phyloP scores from a whole-genome alignment of 78 protist species.

The Creolimax fragrantissima region DNA sequence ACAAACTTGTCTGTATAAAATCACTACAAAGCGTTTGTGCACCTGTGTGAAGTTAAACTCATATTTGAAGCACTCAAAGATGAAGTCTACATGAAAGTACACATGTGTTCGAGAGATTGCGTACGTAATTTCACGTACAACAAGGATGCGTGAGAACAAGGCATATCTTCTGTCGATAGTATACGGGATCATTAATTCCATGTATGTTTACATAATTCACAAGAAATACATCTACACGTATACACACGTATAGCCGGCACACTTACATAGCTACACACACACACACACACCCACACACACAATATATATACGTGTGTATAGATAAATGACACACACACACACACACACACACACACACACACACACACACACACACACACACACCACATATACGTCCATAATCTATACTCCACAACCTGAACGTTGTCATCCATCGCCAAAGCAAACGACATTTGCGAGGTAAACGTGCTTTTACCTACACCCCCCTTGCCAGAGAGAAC shows the following conservation, averaged over 20 bases:
- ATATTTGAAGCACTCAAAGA: too few relatives aligned
- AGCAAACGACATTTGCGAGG: conserved; percentile 80
- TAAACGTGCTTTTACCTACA: conserved; percentile 92
- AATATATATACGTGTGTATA: background rate
- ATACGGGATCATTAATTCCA: too few relatives aligned
- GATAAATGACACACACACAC: background rate
- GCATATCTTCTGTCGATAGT: too few relatives aligned
- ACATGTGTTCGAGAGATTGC: too few relatives aligned
- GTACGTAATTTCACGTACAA: too few relatives aligned
- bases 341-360: background rate
- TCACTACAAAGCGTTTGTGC: too few relatives aligned
- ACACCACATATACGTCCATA: background rate
- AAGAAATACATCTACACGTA: background rate
- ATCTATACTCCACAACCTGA: background rate
- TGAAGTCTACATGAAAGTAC: too few relatives aligned
- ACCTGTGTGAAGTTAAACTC: too few relatives aligned
- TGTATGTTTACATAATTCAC: too few relatives aligned
- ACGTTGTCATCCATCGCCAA: conserved; percentile 38
- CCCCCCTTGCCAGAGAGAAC: conserved; percentile 98
- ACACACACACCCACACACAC: background rate
- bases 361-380: background rate
- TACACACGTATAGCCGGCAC: background rate
- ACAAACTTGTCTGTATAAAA: too few relatives aligned
- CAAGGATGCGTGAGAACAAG: too few relatives aligned
- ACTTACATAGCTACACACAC: background rate